Conservation (phyloP, 2,329 filamentous ascomycete genomes). For the Aspergillus quadrilineatus region DNA sequence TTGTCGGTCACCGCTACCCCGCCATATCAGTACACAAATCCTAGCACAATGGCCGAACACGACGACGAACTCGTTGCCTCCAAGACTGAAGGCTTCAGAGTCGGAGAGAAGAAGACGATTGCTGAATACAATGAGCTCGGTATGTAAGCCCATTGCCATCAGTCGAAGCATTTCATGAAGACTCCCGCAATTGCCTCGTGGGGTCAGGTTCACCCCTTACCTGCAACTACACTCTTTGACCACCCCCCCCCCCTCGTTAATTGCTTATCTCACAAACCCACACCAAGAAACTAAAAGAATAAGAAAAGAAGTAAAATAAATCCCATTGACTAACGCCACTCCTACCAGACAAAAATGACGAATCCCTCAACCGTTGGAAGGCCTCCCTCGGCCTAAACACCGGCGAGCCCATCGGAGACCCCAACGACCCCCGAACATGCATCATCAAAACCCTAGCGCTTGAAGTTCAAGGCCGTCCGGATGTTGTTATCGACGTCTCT, state of each 20-base stretch:
- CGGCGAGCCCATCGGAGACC: slow-evolving; percentile 69
- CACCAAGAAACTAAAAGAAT: too few relatives aligned
- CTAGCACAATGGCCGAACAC: slow-evolving; percentile 63
- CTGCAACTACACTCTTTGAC: neutral
- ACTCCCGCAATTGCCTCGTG: slow-evolving; percentile 11
- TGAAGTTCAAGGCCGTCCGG: slow-evolving; percentile 75
- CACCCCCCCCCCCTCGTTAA: neutral
- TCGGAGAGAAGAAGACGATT: slow-evolving; percentile 97
- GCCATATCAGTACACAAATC: slow-evolving; percentile 15
- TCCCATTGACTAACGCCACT: slow-evolving; percentile 20
- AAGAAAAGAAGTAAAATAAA: neutral
- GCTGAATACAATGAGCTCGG: slow-evolving; percentile 93
- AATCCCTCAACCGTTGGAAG: slow-evolving; percentile 97
- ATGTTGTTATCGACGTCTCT: slow-evolving; percentile 87
- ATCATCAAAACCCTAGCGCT: slow-evolving; percentile 91
- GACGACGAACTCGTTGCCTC: slow-evolving; percentile 83
- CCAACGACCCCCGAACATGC: slow-evolving; percentile 82
- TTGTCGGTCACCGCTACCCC: slow-evolving; percentile 18
- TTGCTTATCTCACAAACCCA: too few relatives aligned
- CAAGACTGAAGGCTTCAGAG: slow-evolving; percentile 94
- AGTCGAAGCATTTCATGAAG: neutral
- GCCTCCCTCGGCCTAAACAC: slow-evolving; percentile 82
- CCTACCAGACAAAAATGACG: slow-evolving; percentile 67
- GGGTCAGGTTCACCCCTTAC: slow-evolving; percentile 4
- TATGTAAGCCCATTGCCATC: slow-evolving; percentile 48